Conservation (phyloP, 345 rosid species). For the Sisymbrium irio region DNA sequence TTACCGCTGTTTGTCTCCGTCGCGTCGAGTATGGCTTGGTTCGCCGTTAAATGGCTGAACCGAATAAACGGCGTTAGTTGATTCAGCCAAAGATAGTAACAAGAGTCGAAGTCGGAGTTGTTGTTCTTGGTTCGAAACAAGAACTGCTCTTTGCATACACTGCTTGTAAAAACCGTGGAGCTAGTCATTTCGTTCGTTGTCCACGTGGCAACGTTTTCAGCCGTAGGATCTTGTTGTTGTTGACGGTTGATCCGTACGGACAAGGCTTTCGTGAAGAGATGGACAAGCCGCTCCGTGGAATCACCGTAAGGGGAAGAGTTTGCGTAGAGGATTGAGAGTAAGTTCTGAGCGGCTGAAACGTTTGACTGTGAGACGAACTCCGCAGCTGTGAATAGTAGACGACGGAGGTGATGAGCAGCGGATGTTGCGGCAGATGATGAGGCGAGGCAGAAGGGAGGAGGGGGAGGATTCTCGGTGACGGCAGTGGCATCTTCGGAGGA, state of each 20-base stretch:
- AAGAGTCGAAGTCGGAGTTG: slow-evolving; percentile 47
- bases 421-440: slow-evolving; percentile 30
- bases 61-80: slow-evolving; percentile 86
- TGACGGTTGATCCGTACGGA: slow-evolving; percentile 58
- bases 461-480: slow-evolving; percentile 14
- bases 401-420: slow-evolving; percentile 54
- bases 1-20: slow-evolving; percentile 43
- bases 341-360: slow-evolving; percentile 68
- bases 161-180: slow-evolving; percentile 36
- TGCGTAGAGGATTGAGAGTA: slow-evolving; percentile 51
- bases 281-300: slow-evolving; percentile 63
- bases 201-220: slow-evolving; percentile 22
- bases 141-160: slow-evolving; percentile 39
- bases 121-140: slow-evolving; percentile 31
- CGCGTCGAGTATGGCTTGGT: slow-evolving; percentile 88
- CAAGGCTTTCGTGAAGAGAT: slow-evolving; percentile 79
- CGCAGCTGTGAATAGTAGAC: slow-evolving; percentile 64
- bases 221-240: slow-evolving; percentile 24
- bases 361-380: slow-evolving; percentile 68
- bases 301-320: slow-evolving; percentile 79
- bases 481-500: slow-evolving; percentile 38
- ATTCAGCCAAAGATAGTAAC: slow-evolving; percentile 72
- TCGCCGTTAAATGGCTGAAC: slow-evolving; percentile 89
- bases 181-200: slow-evolving; percentile 17
- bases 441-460: slow-evolving; percentile 33